Evolutionary conservation across 805 yeast genomes (phyloP).

Genomic region (Maudiozyma barnettii): DNA sequence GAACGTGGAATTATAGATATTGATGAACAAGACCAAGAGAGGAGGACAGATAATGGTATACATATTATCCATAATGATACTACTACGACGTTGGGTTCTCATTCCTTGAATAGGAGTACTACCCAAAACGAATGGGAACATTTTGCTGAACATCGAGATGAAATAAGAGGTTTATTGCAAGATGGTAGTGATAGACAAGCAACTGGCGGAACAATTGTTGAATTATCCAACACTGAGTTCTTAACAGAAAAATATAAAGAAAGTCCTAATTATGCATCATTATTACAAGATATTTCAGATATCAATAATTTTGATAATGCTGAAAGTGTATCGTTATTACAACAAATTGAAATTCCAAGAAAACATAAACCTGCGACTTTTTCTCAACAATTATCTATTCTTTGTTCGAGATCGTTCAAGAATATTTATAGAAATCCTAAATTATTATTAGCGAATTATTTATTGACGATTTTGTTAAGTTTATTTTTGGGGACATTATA

Average conservation of each 20-base stretch:
- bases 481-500: slow-evolving; percentile 78
- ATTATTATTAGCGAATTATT: slow-evolving; percentile 75
- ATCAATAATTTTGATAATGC: background rate
- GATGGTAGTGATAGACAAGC: slow-evolving; percentile 11
- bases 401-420: slow-evolving; percentile 81
- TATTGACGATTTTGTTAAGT: slow-evolving; percentile 68
- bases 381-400: slow-evolving; percentile 54
- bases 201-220: background rate
- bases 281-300: slow-evolving; percentile 26
- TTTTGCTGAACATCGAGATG: slow-evolving; percentile 72
- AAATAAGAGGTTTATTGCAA: slow-evolving; percentile 32
- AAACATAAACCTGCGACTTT: slow-evolving; percentile 40
- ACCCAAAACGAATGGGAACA: slow-evolving; percentile 81
- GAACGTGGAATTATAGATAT: slow-evolving; percentile 3
- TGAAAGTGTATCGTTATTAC: background rate
- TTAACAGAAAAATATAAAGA: slow-evolving; percentile 27
- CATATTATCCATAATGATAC: background rate
- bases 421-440: slow-evolving; percentile 89
- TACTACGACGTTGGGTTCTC: background rate
- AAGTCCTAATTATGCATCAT: slow-evolving; percentile 25
- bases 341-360: slow-evolving; percentile 7
- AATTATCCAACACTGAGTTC: slow-evolving; percentile 12
- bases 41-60: no score
- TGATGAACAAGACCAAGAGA: background rate
- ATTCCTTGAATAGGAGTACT: slow-evolving; percentile 30